Percentiles rank a stretch among this genome's conserved stretches.
These are phyloP conservation scores for Tricholoma sp. DNA, from an alignment of 768 basidiomycete genomes.

Conservation along the genomic window DNA sequence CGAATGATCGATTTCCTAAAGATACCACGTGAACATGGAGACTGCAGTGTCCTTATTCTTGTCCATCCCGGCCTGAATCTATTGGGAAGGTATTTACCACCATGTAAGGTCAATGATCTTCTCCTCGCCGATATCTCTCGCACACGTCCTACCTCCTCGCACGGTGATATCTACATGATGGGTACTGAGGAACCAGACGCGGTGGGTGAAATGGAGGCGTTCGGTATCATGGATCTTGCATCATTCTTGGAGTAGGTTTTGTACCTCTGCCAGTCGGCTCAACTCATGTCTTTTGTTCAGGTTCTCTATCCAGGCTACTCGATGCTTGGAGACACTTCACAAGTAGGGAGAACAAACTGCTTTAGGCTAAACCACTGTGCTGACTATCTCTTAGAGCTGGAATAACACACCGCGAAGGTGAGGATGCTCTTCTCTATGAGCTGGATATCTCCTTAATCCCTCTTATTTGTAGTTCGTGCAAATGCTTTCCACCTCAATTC, in stretches of 20 bases:
- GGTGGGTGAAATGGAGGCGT: slow-evolving; percentile 50
- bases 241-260: slow-evolving; percentile 63
- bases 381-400: slow-evolving; percentile 35
- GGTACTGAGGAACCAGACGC: slow-evolving; percentile 40
- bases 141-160: slow-evolving; percentile 33
- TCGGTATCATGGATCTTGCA: slow-evolving; percentile 73
- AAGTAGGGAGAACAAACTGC: slow-evolving; percentile 28
- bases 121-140: slow-evolving; percentile 53
- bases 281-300: slow-evolving; percentile 25
- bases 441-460: background rate
- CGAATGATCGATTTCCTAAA: slow-evolving; percentile 62
- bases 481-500: slow-evolving; percentile 74
- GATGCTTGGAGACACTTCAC: slow-evolving; percentile 65
- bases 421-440: background rate
- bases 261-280: background rate
- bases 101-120: slow-evolving; percentile 60
- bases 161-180: slow-evolving; percentile 48
- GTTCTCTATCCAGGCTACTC: slow-evolving; percentile 72
- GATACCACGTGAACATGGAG: slow-evolving; percentile 60
- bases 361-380: slow-evolving; percentile 2
- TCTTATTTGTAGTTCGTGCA: slow-evolving; percentile 47
- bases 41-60: slow-evolving; percentile 69
- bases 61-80: slow-evolving; percentile 66
- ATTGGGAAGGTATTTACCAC: slow-evolving; percentile 66
- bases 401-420: slow-evolving; percentile 67